phyloP scores from a whole-genome alignment of 148 eudicot species.

The Nepenthes mirabilis region DNA sequence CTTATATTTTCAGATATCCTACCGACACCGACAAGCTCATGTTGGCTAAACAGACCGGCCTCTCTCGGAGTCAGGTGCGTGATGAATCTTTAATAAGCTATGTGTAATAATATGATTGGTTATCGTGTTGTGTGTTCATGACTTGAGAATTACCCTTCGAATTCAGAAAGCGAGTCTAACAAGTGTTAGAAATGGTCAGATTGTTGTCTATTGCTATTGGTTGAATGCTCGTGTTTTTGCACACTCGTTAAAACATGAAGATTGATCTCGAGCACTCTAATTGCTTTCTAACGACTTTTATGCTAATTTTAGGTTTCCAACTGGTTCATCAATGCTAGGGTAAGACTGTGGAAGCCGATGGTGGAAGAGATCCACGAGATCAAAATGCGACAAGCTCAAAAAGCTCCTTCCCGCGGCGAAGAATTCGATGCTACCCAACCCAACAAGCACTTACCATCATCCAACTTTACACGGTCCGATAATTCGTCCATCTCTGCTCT shows the following conservation, averaged over 20 bases:
- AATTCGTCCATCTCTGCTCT: constrained; percentile 14
- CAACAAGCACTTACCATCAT: constrained; percentile 7
- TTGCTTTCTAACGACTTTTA: background rate
- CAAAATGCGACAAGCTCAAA: constrained; percentile 31
- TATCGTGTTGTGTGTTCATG: background rate
- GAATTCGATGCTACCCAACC: constrained; percentile 12
- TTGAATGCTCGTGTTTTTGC: no score
- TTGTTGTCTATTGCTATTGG: no score
- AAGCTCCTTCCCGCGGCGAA: constrained; percentile 13
- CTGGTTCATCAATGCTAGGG: constrained; percentile 63
- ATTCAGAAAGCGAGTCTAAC: background rate
- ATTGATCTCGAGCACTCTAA: background rate
- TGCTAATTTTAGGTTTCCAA: constrained; percentile 31
- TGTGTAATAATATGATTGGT: background rate
- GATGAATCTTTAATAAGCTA: background rate
- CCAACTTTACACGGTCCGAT: constrained; percentile 3
- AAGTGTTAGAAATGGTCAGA: no score
- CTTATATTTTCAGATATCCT: constrained; percentile 42
- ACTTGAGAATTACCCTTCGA: background rate
- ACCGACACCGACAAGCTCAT: constrained; percentile 73
- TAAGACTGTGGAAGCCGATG: constrained; percentile 61
- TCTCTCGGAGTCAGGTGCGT: constrained; percentile 67
- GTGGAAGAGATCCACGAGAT: constrained; percentile 56
- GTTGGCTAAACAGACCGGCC: constrained; percentile 78
- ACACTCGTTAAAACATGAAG: background rate